Percentiles rank a stretch among this genome's conserved stretches.
phyloP scores from a whole-genome alignment of 495 filamentous ascomycete species.

The Astrothelium macrocarpum region DNA sequence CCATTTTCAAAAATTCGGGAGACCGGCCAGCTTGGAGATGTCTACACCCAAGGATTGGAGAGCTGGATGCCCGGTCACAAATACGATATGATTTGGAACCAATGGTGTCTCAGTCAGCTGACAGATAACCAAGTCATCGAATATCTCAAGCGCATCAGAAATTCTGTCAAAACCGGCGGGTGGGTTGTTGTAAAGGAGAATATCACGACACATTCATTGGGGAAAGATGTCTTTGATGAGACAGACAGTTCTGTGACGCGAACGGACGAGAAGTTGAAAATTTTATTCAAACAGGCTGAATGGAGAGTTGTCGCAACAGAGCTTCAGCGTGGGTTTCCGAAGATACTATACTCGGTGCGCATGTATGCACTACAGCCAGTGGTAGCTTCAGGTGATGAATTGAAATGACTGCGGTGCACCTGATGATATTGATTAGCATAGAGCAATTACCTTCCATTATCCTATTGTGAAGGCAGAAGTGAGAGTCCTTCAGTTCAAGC shows the following conservation, averaged over 20 bases:
- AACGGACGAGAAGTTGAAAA: constrained; percentile 58
- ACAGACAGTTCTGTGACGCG: constrained; percentile 71
- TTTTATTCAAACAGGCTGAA: constrained; percentile 59
- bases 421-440: too few species aligned
- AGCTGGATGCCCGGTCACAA: constrained; percentile 52
- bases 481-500: too few species aligned
- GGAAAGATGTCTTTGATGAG: constrained; percentile 63
- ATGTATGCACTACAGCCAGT: constrained; percentile 29
- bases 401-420: background rate
- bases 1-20: constrained; percentile 14
- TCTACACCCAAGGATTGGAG: constrained; percentile 69
- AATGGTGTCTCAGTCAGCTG: constrained; percentile 90
- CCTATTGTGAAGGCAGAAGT: too few species aligned
- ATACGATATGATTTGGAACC: constrained; percentile 62
- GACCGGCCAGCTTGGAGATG: constrained; percentile 39
- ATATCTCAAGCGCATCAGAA: constrained; percentile 55
- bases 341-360: constrained; percentile 29
- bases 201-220: constrained; percentile 46
- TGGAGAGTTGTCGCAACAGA: constrained; percentile 59
- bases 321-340: constrained; percentile 52
- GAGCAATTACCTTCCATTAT: too few species aligned
- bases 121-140: constrained; percentile 65
- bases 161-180: constrained; percentile 43
- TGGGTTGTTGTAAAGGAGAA: constrained; percentile 85
- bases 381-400: background rate